These are phyloP conservation scores for Entonaema liquescens DNA, from an alignment of 495 filamentous ascomycete species.

Conservation along the genomic window DNA sequence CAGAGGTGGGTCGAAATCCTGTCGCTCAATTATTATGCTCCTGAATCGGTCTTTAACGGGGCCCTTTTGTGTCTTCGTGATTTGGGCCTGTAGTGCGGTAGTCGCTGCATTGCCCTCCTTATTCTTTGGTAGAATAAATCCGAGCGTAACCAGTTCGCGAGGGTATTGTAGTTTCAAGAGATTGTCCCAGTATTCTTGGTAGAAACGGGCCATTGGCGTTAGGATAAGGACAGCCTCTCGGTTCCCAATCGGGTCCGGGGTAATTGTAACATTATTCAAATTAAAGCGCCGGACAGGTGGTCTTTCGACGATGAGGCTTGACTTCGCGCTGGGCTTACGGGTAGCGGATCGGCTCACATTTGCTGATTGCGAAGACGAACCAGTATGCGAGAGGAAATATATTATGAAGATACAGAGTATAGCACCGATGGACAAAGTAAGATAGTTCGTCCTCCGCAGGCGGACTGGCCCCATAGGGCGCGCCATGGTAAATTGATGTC, in stretches of 20 bases:
- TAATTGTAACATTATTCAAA: conserved; percentile 90
- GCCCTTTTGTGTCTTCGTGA: conserved; percentile 82
- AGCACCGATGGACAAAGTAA: conserved; percentile 59
- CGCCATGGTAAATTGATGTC: conserved; percentile 52
- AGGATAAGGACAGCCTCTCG: conserved; percentile 89
- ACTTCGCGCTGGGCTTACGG: conserved; percentile 83
- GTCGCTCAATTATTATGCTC: conserved; percentile 89
- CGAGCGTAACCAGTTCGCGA: conserved; percentile 90
- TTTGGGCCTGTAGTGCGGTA: conserved; percentile 79
- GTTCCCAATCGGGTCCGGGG: conserved; percentile 74
- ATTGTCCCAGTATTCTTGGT: conserved; percentile 95
- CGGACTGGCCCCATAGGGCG: conserved; percentile 65
- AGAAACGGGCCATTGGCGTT: conserved; percentile 92
- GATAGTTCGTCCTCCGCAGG: conserved; percentile 63
- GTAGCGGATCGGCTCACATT: conserved; percentile 75
- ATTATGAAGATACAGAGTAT: conserved; percentile 63
- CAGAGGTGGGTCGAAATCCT: conserved; percentile 90
- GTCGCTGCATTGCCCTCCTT: conserved; percentile 87
- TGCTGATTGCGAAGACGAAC: conserved; percentile 56
- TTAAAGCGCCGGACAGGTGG: conserved; percentile 95
- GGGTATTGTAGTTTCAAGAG: conserved; percentile 85
- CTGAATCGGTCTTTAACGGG: conserved; percentile 84
- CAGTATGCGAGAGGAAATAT: conserved; percentile 53
- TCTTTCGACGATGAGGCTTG: conserved; percentile 63
- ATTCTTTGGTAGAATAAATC: conserved; percentile 95